Base-by-base conservation (phyloP, 148 eudicot genomes). In the Beta vulgaris region DNA sequence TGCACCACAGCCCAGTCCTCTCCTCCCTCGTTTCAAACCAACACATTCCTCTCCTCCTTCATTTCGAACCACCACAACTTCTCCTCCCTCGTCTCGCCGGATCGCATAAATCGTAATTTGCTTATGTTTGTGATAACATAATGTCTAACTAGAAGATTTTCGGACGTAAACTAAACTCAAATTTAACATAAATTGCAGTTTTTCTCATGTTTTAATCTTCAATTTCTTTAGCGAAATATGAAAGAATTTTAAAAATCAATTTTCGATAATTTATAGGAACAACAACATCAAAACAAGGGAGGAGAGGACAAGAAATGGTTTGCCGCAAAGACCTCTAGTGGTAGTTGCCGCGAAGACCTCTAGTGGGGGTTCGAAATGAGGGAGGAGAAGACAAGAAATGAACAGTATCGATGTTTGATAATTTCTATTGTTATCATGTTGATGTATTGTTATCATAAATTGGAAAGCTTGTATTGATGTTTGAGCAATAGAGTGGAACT, bases 291-390 rank as follows among this genome's bases (percentile, higher is more conserved):
- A 85, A 73, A 74, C 72, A 84, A 79, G 63, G 85, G 79, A 78
- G 23, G 87, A 82, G 26, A 85, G 0, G 87, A 85, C 58, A 85
- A 77, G 74, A 85, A 65, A 55, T 73, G 83, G 83, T 0, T 85
- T 85, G 87, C 87, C 87, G 9, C 76, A 85, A 19, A 82, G 87
- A 36, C 83, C 87, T 59, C 85, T 83, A 0, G 87, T 84, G 26
- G 82, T 81, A n/a, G n/a, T n/a, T n/a, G n/a, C n/a, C n/a, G n/a
- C n/a, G n/a, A n/a, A n/a, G n/a, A n/a, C n/a, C n/a, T n/a, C n/a
- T n/a, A n/a, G n/a, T n/a, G n/a, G n/a, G n/a, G n/a, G n/a, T n/a
- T n/a, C n/a, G n/a, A n/a, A n/a, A n/a, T n/a, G n/a, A n/a, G n/a
- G n/a, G n/a, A n/a, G n/a, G n/a, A n/a, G n/a, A n/a, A n/a, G n/a